phyloP scores from a whole-genome alignment of 495 filamentous ascomycete genomes.

The Gamarada debralockiae region DNA sequence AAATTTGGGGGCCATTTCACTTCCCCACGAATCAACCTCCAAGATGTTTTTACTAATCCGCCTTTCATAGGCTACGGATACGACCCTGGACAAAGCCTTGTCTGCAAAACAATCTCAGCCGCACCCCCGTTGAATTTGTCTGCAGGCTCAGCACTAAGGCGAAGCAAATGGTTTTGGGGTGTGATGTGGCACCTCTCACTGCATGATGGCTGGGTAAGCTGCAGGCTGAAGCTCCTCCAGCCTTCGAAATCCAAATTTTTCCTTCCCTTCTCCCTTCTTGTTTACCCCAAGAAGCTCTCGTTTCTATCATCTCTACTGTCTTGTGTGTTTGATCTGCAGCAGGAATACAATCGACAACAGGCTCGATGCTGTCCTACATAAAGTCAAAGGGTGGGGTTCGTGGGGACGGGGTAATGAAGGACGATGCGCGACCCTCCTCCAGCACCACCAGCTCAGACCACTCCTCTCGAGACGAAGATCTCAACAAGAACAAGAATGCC shows the following conservation, averaged over 20 bases:
- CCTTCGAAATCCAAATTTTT: not conserved
- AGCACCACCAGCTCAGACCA: not conserved
- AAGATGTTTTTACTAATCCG: too few species aligned
- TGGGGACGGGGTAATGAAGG: not conserved
- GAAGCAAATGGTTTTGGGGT: not conserved
- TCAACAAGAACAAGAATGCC: not conserved
- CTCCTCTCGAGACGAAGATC: not conserved
- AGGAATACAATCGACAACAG: not conserved
- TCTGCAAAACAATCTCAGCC: not conserved
- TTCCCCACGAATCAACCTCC: too few species aligned
- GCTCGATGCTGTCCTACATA: not conserved
- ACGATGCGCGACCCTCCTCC: not conserved
- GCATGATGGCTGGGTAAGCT: too few species aligned
- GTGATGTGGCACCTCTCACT: constrained; percentile 3
- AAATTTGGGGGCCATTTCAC: too few species aligned
- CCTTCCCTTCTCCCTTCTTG: not conserved
- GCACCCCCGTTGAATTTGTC: too few species aligned
- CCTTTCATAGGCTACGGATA: not conserved
- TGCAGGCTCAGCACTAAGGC: not conserved
- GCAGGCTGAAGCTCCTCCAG: not conserved
- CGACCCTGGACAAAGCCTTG: not conserved
- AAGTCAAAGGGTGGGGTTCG: too few species aligned
- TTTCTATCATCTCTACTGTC: not conserved
- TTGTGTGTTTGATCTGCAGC: not conserved
- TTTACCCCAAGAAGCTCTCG: not conserved